A percentile compares a stretch with the other conserved stretches of the same genome.
phyloP scores from a whole-genome alignment of 805 yeast species.

The Cyberlindnera misumaiensis region DNA sequence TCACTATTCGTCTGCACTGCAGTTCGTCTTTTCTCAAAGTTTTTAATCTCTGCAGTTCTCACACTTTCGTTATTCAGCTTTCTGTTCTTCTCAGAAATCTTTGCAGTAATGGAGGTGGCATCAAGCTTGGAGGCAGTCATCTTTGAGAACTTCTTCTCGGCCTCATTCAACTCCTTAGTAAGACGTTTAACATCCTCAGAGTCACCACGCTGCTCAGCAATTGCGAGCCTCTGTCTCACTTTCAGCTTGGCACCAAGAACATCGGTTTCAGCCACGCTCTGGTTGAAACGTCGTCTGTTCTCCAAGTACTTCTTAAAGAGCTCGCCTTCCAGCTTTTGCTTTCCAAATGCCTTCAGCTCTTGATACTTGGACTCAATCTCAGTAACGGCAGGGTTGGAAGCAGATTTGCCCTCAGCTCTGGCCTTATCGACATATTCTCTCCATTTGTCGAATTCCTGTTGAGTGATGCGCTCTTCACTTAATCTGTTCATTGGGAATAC shows the following conservation, averaged over 20 bases:
- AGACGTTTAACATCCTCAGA: slow-evolving; percentile 36
- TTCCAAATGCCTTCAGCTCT: slow-evolving; percentile 56
- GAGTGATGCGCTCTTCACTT: slow-evolving; percentile 68
- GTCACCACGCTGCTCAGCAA: slow-evolving; percentile 50
- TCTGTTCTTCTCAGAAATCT: slow-evolving; percentile 54
- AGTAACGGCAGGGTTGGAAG: slow-evolving; percentile 53
- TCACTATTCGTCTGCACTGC: slow-evolving; percentile 45
- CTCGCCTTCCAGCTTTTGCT: slow-evolving; percentile 59
- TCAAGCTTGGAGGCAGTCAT: slow-evolving; percentile 28
- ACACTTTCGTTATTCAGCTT: slow-evolving; percentile 70
- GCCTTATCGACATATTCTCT: slow-evolving; percentile 52
- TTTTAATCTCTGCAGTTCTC: slow-evolving; percentile 70
- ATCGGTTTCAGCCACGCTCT: slow-evolving; percentile 55
- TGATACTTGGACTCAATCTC: slow-evolving; percentile 58
- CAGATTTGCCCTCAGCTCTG: slow-evolving; percentile 24
- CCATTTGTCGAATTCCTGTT: slow-evolving; percentile 71
- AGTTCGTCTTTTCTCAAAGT: slow-evolving; percentile 47
- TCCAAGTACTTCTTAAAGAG: slow-evolving; percentile 76
- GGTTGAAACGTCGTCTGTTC: slow-evolving; percentile 57
- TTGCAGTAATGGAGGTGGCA: slow-evolving; percentile 27
- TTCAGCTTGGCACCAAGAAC: slow-evolving; percentile 71
- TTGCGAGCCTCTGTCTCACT: slow-evolving; percentile 65
- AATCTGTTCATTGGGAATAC: slow-evolving; percentile 72
- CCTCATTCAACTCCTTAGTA: slow-evolving; percentile 23
- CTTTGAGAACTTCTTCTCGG: slow-evolving; percentile 32